A percentile compares a stretch with the other conserved stretches of the same genome.
These are phyloP conservation scores for Vitis hybrid DNA, from an alignment of 177 flowering plant genomes.

Conservation along the genomic window DNA sequence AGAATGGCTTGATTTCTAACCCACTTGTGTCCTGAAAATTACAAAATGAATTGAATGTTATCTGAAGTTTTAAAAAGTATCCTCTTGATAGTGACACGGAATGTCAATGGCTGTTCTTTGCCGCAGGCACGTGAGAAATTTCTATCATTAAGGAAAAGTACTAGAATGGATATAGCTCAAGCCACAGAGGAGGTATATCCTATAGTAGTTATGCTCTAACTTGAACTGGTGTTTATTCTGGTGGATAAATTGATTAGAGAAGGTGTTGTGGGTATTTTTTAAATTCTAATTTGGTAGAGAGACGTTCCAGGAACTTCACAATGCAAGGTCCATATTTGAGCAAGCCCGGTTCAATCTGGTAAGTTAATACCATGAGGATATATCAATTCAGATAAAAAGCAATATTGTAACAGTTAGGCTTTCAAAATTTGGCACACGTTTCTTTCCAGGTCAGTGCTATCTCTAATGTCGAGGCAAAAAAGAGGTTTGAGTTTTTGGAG, in stretches of 20 bases:
- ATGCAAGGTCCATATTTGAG: conserved; percentile 85
- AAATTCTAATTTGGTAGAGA: conserved; percentile 62
- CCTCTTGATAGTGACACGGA: not conserved
- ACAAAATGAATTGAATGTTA: not conserved
- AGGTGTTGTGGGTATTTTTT: conserved; percentile 17
- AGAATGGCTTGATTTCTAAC: not conserved
- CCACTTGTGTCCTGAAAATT: too few species aligned
- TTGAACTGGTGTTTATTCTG: not conserved
- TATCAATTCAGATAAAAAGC: not conserved
- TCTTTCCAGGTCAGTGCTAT: conserved; percentile 72
- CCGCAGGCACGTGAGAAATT: conserved; percentile 68
- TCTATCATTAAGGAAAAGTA: conserved; percentile 62
- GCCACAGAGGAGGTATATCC: conserved; percentile 59
- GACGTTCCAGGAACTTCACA: conserved; percentile 91
- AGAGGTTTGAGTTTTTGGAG: conserved; percentile 95
- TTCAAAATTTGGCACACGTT: not conserved
- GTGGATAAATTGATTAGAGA: conserved; percentile 12
- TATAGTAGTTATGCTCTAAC: conserved; percentile 7
- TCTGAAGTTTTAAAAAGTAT: not conserved
- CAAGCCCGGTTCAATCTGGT: conserved; percentile 97
- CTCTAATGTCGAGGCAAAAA: conserved; percentile 89
- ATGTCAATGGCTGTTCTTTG: conserved; percentile 4
- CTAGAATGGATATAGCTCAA: conserved; percentile 53
- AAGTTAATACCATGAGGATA: conserved; percentile 7
- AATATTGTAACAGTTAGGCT: not conserved